Evolutionary conservation across 202 grass and related monocot species (phyloP), one percentile per base, ranked within the genome.

Genomic region (Schoenoplectus tabernaemontani): DNA sequence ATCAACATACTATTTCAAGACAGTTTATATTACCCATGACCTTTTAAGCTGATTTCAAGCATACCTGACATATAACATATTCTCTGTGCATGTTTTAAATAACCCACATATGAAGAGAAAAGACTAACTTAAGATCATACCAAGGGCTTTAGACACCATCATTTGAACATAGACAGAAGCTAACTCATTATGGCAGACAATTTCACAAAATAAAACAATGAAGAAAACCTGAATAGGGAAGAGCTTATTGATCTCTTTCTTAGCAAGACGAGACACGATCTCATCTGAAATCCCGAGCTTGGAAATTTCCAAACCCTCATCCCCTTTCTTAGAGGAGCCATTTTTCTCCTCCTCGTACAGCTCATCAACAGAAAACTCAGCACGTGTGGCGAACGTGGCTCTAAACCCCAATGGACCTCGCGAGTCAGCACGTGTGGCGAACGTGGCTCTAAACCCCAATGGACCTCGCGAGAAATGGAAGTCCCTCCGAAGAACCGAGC

Each of bases 211-310:
- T 12, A 44, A 26, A 48, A 37, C 10, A 50, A 58, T 2, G 57
- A 22, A 28, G 33, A 4, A 42, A 48, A 98, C 95, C 91, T 94
- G 91, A 82, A 98, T 98, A 32, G 95, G 95, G 66, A 98, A 98
- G 61, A 98, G 91, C 91, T 80, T 92, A 78, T 79, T 83, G 81
- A 98, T 98, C 64, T 83, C 89, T 85, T 53, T 84, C 57, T 72
- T 83, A 28, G 91, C 65, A 12, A 98, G 95, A 39, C 81, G 83
- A 57, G 90, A 86, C 9, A 92, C 85, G 80, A 98, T 98, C 57
- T 79, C 86, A 1, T 71, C 26, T 20, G 95, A 94, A 78, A 94
- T 98, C 81, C 95, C 91, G 53, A 98, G 69, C 81, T 83, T 86
- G 50, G 83, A 56, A 81, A 98, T 84, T 67, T 98, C 91, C 85